These are phyloP conservation scores for sweet orange (Citrus sinensis) DNA, from an alignment of 345 rosid species.

Conservation along the genomic window DVS_A1.0 CM039162.1:30816001-30816500, in stretches of 20 bases:
- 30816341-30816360: conserved; percentile 33
- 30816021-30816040: conserved; percentile 45
- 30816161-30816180: conserved; percentile 60
- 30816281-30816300: conserved; percentile 11
- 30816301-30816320: conserved; percentile 22
- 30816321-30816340: conserved; percentile 25
- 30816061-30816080: conserved; percentile 32
- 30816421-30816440: conserved; percentile 63
- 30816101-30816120: conserved; percentile 65
- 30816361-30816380: conserved; percentile 65
- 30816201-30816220: conserved; percentile 23
- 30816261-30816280: background rate
- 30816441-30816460: conserved; percentile 89
- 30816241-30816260: background rate
- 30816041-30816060: conserved; percentile 29
- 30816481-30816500: conserved; percentile 99
- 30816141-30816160: conserved; percentile 15
- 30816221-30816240: conserved; percentile 1
- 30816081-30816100: conserved; percentile 41
- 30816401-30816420: conserved; percentile 60
- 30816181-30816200: conserved; percentile 48
- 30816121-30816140: conserved; percentile 87
- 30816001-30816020: conserved; percentile 71
- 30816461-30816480: conserved; percentile 95
- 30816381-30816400: conserved; percentile 77